These are phyloP conservation scores for Colletotrichum horii DNA, from an alignment of 2,329 filamentous ascomycete species.

Conservation along the genomic window DNA sequence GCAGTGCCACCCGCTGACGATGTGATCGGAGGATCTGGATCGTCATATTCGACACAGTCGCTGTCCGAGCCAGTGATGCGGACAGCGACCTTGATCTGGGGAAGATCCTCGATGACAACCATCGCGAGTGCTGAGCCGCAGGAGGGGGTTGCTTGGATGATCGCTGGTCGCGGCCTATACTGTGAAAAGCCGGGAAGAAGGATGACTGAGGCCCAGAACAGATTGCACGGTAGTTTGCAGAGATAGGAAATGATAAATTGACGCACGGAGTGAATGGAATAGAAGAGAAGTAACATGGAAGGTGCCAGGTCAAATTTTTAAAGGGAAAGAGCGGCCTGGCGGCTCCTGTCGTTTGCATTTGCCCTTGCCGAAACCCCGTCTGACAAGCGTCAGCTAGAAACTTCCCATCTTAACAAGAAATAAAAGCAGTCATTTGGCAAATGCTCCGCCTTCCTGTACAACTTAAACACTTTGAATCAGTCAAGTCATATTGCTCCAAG, in stretches of 20 bases:
- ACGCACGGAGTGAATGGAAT: neutral
- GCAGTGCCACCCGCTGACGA: neutral
- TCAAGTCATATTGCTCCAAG: neutral
- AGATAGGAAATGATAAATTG: neutral
- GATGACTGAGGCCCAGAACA: neutral
- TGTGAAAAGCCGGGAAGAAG: neutral
- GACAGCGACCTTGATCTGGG: neutral
- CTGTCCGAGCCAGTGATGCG: neutral
- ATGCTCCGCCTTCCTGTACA: neutral
- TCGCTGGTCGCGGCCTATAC: neutral
- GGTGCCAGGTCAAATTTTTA: neutral
- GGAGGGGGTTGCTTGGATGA: neutral
- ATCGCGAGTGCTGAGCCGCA: neutral
- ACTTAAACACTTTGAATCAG: neutral
- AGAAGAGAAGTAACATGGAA: neutral
- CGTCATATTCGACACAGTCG: neutral
- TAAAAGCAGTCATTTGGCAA: neutral
- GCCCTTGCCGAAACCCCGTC: neutral
- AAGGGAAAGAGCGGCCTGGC: neutral
- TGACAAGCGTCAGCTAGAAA: neutral
- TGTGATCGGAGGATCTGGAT: neutral
- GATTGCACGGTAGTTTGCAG: neutral
- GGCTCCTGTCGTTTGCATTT: neutral
- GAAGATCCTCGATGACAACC: constrained; percentile 2
- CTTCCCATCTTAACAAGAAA: neutral